phyloP scores from a whole-genome alignment of 2,329 filamentous ascomycete genomes.

The Colletotrichum sp. region DNA sequence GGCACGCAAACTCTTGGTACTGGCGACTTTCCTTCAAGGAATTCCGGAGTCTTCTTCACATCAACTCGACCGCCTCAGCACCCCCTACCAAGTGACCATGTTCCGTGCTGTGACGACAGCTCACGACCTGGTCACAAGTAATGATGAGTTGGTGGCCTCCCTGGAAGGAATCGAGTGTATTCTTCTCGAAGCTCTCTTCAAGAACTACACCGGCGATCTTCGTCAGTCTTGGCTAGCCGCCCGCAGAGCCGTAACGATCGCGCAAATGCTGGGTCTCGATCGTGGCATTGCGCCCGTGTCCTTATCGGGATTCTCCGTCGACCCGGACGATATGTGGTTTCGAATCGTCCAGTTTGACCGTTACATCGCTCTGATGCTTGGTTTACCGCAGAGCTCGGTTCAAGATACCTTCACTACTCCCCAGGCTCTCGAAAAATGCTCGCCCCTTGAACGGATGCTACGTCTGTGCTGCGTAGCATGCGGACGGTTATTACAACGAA shows the following conservation, averaged over 20 bases:
- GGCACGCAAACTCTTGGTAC: slow-evolving; percentile 43
- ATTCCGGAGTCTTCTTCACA: not conserved
- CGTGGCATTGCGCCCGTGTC: not conserved
- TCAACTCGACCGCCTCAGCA: slow-evolving; percentile 18
- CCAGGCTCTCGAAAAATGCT: slow-evolving; percentile 23
- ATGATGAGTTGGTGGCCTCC: slow-evolving; percentile 49
- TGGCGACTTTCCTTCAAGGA: slow-evolving; percentile 41
- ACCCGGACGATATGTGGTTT: slow-evolving; percentile 36
- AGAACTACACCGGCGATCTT: slow-evolving; percentile 51
- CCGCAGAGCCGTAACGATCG: slow-evolving; percentile 49
- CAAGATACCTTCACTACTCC: slow-evolving; percentile 6
- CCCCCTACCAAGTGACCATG: slow-evolving; percentile 29
- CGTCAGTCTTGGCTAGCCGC: slow-evolving; percentile 49
- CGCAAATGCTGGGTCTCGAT: slow-evolving; percentile 45
- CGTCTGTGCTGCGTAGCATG: slow-evolving; percentile 33
- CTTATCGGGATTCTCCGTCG: not conserved
- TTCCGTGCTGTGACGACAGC: slow-evolving; percentile 31
- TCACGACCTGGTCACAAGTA: slow-evolving; percentile 43
- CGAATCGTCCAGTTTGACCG: slow-evolving; percentile 42
- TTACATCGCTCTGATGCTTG: slow-evolving; percentile 43
- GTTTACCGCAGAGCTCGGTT: slow-evolving; percentile 36
- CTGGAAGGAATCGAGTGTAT: slow-evolving; percentile 56
- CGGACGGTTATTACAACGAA: slow-evolving; percentile 40
- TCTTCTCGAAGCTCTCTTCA: slow-evolving; percentile 51
- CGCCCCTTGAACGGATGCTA: slow-evolving; percentile 34